A percentile compares a stretch with the other conserved stretches of the same genome.
Conservation (phyloP, 257 asterid species). For the Nyctanthes arbortristis region DNA sequence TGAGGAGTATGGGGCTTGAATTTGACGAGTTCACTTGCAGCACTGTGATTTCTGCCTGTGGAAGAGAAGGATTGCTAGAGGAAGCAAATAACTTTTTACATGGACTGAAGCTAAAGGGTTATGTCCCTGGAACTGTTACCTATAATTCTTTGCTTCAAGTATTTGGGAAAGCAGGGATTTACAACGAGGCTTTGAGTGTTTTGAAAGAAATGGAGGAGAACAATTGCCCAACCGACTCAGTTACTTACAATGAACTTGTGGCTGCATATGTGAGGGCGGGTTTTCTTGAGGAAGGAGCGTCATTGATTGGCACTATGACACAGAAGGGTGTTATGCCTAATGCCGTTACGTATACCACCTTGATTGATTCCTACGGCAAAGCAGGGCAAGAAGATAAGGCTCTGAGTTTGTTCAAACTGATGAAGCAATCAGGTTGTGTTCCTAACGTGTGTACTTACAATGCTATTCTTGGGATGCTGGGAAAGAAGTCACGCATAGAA, state of each 20-base stretch:
- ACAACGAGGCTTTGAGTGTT: constrained; percentile 75
- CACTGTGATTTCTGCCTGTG: constrained; percentile 92
- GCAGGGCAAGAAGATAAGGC: constrained; percentile 79
- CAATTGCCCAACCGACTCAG: constrained; percentile 77
- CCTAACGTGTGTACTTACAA: constrained; percentile 93
- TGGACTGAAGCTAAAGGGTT: constrained; percentile 70
- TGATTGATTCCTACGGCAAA: constrained; percentile 95
- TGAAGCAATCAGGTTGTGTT: constrained; percentile 90
- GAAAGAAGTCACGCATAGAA: constrained; percentile 78
- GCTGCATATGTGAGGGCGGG: constrained; percentile 92
- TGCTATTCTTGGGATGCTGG: constrained; percentile 87
- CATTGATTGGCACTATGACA: constrained; percentile 71
- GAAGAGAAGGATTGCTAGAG: constrained; percentile 81
- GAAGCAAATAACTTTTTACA: constrained; percentile 82
- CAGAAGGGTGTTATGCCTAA: constrained; percentile 78
- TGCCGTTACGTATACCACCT: constrained; percentile 86
- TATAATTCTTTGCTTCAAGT: constrained; percentile 89
- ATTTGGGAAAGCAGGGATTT: constrained; percentile 81
- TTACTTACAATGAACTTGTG: constrained; percentile 94
- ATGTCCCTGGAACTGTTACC: constrained; percentile 73
- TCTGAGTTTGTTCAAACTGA: constrained; percentile 56
- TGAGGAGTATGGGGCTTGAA: constrained; percentile 62
- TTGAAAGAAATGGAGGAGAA: constrained; percentile 88
- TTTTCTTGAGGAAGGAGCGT: constrained; percentile 84
- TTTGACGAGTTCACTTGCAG: constrained; percentile 97